Evolutionary conservation across 106 monocot species (phyloP).

Genomic region (Dioscorea dumetorum): DNA sequence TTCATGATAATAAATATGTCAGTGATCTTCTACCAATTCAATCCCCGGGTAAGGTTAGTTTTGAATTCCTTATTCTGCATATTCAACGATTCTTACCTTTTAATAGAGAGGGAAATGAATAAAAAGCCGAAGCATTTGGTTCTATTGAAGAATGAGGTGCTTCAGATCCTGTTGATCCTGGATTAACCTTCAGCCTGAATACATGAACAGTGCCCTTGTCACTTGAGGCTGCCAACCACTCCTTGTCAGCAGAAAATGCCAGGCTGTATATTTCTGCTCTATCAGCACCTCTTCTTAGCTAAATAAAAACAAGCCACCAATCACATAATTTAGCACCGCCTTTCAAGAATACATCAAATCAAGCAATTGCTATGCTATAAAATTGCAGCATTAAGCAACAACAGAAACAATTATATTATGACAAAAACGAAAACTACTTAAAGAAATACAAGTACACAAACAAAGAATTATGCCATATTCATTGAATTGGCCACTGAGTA

Average conservation of each 20-base stretch:
- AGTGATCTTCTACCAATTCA: too few relatives aligned
- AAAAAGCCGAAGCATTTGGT: conserved; percentile 27
- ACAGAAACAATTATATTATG: too few relatives aligned
- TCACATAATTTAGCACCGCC: too few relatives aligned
- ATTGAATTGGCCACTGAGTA: too few relatives aligned
- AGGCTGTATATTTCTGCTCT: conserved; percentile 97
- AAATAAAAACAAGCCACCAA: neutral
- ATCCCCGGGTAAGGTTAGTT: too few relatives aligned
- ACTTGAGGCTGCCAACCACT: conserved; percentile 92
- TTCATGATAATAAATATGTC: neutral
- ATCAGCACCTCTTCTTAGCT: conserved; percentile 98
- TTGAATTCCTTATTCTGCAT: neutral
- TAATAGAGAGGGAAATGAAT: conserved; percentile 75
- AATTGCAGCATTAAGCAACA: too few relatives aligned
- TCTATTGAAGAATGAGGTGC: conserved; percentile 47
- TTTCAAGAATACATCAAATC: too few relatives aligned
- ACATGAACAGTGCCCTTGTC: conserved; percentile 99
- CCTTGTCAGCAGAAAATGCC: conserved; percentile 79
- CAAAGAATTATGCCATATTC: too few relatives aligned
- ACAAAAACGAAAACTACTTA: too few relatives aligned
- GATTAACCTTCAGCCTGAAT: conserved; percentile 81
- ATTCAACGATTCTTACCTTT: conserved; percentile 46
- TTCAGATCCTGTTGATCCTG: conserved; percentile 47
- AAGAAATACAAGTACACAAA: too few relatives aligned
- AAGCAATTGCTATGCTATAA: too few relatives aligned